Base-by-base conservation (phyloP, 2,329 filamentous ascomycete genomes). In the Podosphaera fusca region DNA sequence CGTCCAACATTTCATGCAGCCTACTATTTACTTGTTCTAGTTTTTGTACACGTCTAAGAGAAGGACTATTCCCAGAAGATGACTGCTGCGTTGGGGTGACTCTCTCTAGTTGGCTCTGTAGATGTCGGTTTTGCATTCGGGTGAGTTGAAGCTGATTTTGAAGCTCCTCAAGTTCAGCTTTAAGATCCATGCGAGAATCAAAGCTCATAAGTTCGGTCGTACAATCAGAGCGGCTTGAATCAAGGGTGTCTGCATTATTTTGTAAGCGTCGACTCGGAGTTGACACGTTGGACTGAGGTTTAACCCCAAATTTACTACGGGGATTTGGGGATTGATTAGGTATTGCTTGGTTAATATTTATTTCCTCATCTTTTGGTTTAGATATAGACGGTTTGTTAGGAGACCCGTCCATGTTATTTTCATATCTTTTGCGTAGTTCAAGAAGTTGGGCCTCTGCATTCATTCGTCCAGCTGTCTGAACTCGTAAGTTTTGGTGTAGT, bases 141-240 rank as follows among this genome's bases (percentile, higher is more conserved):
- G 85, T 82, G 68, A 96, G 80, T 66, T 96, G 90, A 55, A 96
- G 77, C 67, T 95, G 87, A 67, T 94, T 95, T 67, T 95, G 90
- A 33, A 95, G 76, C 69, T 94, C 82, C 67, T 96, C 90, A 10
- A 95, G 75, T 65, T 96, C 89, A 2, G 87, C 79, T 65, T 89
- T 92, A 59, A 94, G 74, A 67, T 96, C 90, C 82, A 94, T 90
- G 45, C 84, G 82, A 65, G 84, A 87, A 71, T 92, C 90, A 70
- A 87, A 87, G 62, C 82, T 83, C 47, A 88, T 73, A 14, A 87
- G 85, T 67, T 95, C 90, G 31, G 84, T 80, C 0, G 87, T 95
- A 58, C 81, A 79, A 67, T 96, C 90, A 1, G 89, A 95, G 46
- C 84, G 81, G 58, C 79, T 81, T 40, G 89, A 94, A 65, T 94